Conservation (phyloP, 2,329 filamentous ascomycete species). For the Xylariaceae sp. region DNA sequence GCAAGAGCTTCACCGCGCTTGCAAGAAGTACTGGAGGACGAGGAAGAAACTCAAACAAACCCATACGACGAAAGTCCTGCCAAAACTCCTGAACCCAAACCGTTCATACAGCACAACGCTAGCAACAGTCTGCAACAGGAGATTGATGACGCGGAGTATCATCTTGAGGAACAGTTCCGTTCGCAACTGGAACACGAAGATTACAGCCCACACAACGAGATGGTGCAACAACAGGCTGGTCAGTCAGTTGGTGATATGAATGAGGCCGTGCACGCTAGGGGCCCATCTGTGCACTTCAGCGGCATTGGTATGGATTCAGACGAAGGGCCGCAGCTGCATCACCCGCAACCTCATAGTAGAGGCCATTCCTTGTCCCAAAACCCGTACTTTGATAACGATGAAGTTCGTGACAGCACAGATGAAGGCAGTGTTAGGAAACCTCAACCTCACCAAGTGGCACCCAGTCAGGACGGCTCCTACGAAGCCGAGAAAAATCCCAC, state of each 20-base stretch:
- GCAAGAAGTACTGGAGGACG: slow-evolving; percentile 71
- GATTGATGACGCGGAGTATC: slow-evolving; percentile 82
- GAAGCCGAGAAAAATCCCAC: slow-evolving; percentile 75
- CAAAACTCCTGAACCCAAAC: slow-evolving; percentile 51
- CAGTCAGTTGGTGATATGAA: slow-evolving; percentile 26
- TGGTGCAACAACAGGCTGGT: too few relatives aligned
- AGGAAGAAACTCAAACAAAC: slow-evolving; percentile 55
- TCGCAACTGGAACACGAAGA: slow-evolving; percentile 77
- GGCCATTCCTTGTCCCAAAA: slow-evolving; percentile 69
- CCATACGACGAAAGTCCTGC: slow-evolving; percentile 48
- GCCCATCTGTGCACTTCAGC: slow-evolving; percentile 48
- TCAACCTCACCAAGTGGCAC: slow-evolving; percentile 36
- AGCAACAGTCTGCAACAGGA: slow-evolving; percentile 79
- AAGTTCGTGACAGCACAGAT: slow-evolving; percentile 38
- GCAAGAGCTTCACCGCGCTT: slow-evolving; percentile 59
- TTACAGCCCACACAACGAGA: slow-evolving; percentile 62
- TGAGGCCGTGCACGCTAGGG: slow-evolving; percentile 38
- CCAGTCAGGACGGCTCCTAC: slow-evolving; percentile 51
- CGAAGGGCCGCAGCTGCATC: slow-evolving; percentile 61
- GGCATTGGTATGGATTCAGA: slow-evolving; percentile 53
- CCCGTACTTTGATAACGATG: slow-evolving; percentile 58
- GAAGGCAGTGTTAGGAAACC: slow-evolving; percentile 39
- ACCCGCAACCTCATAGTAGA: slow-evolving; percentile 71
- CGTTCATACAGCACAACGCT: slow-evolving; percentile 61
- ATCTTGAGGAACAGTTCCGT: slow-evolving; percentile 75